A percentile compares a stretch with the other conserved stretches of the same genome.
These are phyloP conservation scores for Paramecium caudatum DNA, from an alignment of 73 alveolate genomes.

Conservation along the genomic window DNA sequence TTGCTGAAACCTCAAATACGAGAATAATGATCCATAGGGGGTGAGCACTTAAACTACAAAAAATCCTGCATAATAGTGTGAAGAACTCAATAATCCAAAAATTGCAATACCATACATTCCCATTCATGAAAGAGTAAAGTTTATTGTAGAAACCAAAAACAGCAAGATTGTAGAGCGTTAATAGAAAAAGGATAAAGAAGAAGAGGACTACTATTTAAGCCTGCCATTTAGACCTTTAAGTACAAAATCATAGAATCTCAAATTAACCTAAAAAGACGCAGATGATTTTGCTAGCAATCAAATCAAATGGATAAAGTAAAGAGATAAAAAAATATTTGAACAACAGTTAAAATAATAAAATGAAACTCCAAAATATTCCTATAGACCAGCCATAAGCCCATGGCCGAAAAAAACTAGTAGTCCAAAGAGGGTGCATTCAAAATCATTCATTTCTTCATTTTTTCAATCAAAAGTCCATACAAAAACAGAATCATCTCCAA, in stretches of 20 bases:
- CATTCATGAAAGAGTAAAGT: slow-evolving; percentile 27
- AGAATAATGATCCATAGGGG: slow-evolving; percentile 4
- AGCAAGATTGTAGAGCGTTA: not conserved
- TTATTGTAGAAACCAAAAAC: not conserved
- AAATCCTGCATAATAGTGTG: not conserved
- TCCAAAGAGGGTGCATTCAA: not conserved
- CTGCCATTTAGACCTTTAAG: slow-evolving; percentile 24
- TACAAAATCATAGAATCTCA: not conserved
- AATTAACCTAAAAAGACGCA: not conserved
- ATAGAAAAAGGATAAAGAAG: not conserved
- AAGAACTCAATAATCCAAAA: not conserved
- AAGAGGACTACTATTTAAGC: not conserved
- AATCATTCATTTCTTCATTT: not conserved
- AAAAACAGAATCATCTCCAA: not conserved
- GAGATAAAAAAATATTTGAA: not conserved
- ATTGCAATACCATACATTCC: not conserved
- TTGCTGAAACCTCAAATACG: too few species aligned
- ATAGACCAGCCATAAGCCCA: slow-evolving; percentile 44
- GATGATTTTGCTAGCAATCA: not conserved
- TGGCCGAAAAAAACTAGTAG: not conserved
- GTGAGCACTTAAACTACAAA: not conserved
- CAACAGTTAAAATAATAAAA: not conserved
- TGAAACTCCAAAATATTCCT: slow-evolving; percentile 16
- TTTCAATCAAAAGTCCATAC: not conserved
- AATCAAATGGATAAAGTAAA: not conserved